phyloP scores from a whole-genome alignment of 306 rosid genomes.

The Acacia melanoxylon region DNA sequence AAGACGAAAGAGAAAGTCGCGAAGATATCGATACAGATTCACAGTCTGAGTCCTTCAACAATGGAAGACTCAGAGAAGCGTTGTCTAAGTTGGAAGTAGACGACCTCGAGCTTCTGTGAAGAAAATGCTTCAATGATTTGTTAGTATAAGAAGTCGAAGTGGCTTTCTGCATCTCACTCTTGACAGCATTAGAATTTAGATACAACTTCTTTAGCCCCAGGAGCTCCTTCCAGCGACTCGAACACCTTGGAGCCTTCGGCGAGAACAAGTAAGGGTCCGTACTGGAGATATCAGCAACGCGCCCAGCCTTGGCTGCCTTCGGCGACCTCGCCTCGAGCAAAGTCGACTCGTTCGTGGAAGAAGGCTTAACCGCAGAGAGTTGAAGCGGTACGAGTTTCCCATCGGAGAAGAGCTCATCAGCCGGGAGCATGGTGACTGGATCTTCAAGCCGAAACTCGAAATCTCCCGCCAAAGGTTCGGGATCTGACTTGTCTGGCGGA shows the following conservation, averaged over 20 bases:
- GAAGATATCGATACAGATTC: constrained; percentile 82
- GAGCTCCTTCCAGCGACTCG: constrained; percentile 90
- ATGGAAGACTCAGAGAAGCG: constrained; percentile 49
- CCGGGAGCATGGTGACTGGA: constrained; percentile 85
- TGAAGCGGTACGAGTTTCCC: constrained; percentile 89
- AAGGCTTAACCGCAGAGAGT: constrained; percentile 42
- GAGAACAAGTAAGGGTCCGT: constrained; percentile 72
- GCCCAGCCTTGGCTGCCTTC: constrained; percentile 35
- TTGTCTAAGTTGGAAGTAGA: constrained; percentile 48
- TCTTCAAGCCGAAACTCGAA: constrained; percentile 89
- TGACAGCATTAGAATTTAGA: constrained; percentile 41
- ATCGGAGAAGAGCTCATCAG: constrained; percentile 86
- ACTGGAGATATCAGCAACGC: constrained; percentile 36
- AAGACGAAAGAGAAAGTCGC: constrained; percentile 86
- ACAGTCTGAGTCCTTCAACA: constrained; percentile 60
- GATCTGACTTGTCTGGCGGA: constrained; percentile 44
- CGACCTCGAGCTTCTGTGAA: constrained; percentile 60
- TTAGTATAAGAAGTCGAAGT: constrained; percentile 31
- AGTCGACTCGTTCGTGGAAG: constrained; percentile 20
- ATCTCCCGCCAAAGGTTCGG: constrained; percentile 46
- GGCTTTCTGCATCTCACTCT: constrained; percentile 46
- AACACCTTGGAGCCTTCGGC: constrained; percentile 97
- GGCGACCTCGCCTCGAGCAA: constrained; percentile 30
- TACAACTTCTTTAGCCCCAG: constrained; percentile 73
- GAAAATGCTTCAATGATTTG: constrained; percentile 67